These are phyloP conservation scores for Brassica nigra DNA, from an alignment of 345 rosid species.

Conservation along the genomic window DNA sequence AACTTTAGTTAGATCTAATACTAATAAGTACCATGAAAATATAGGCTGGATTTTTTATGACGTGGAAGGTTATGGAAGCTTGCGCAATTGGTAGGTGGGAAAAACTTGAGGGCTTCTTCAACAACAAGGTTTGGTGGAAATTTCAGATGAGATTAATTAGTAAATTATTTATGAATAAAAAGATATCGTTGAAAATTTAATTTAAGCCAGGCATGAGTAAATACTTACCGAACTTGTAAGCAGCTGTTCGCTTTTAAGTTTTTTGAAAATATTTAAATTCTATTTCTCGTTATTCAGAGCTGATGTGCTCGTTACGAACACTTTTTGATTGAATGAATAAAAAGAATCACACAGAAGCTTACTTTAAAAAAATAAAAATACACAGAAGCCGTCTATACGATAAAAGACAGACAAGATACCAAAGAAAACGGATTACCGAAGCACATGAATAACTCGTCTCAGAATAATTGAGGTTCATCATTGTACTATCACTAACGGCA, in stretches of 20 bases:
- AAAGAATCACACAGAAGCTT: neutral
- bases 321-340: neutral
- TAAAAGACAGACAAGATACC: constrained; percentile 28
- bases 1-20: neutral
- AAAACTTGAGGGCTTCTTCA: constrained; percentile 24
- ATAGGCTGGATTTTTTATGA: neutral
- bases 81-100: constrained; percentile 36
- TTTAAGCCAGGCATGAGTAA: neutral
- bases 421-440: constrained; percentile 20
- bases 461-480: constrained; percentile 29
- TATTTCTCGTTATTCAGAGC: constrained; percentile 6
- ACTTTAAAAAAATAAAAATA: too few species aligned
- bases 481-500: constrained; percentile 16
- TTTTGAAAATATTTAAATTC: neutral
- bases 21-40: neutral
- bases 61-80: constrained; percentile 29
- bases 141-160: constrained; percentile 14
- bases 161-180: neutral
- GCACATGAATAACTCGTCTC: constrained; percentile 29
- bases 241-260: neutral
- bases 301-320: neutral
- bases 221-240: constrained; percentile 12
- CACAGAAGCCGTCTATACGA: neutral
- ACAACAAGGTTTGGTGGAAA: constrained; percentile 33
- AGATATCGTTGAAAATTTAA: neutral